phyloP scores from a whole-genome alignment of 2,329 filamentous ascomycete species.

The Colletotrichum trifolii region DNA sequence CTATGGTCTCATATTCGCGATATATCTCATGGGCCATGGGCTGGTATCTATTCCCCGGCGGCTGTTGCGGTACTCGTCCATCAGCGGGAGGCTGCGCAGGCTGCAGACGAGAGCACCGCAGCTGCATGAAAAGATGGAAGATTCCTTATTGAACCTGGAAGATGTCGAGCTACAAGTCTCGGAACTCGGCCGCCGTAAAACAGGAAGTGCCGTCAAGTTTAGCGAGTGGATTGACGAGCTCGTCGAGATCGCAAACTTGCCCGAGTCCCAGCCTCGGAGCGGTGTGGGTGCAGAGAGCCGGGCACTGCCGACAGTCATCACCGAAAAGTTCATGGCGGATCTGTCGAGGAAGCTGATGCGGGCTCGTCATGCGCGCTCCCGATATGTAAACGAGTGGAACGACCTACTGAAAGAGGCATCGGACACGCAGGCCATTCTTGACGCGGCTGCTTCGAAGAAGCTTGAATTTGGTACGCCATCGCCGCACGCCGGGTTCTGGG shows the following conservation, averaged over 20 bases:
- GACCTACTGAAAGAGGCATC: conserved; percentile 78
- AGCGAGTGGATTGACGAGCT: conserved; percentile 97
- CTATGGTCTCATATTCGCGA: conserved; percentile 90
- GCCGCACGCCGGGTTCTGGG: conserved; percentile 64
- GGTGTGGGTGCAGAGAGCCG: conserved; percentile 56
- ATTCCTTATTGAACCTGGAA: conserved; percentile 82
- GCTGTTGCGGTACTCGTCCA: conserved; percentile 82
- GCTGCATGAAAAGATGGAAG: conserved; percentile 87
- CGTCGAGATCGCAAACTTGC: conserved; percentile 77
- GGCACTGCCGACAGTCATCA: conserved; percentile 82
- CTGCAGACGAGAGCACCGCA: conserved; percentile 84
- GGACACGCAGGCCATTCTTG: conserved; percentile 82
- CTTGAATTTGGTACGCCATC: conserved; percentile 77
- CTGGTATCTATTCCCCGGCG: conserved; percentile 89
- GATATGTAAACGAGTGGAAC: conserved; percentile 90
- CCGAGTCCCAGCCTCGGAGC: conserved; percentile 67
- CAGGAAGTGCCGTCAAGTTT: conserved; percentile 78
- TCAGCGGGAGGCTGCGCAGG: conserved; percentile 77
- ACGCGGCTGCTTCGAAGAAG: conserved; percentile 82
- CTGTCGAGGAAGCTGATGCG: conserved; percentile 84
- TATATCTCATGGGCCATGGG: conserved; percentile 98
- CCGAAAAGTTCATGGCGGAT: conserved; percentile 91
- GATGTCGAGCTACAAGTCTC: conserved; percentile 83
- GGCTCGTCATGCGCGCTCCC: conserved; percentile 83
- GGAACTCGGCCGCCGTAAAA: conserved; percentile 84